Evolutionary conservation across 129 eudicot species (phyloP).

Genomic region (Pseudognaphalium luteoalbum): DNA sequence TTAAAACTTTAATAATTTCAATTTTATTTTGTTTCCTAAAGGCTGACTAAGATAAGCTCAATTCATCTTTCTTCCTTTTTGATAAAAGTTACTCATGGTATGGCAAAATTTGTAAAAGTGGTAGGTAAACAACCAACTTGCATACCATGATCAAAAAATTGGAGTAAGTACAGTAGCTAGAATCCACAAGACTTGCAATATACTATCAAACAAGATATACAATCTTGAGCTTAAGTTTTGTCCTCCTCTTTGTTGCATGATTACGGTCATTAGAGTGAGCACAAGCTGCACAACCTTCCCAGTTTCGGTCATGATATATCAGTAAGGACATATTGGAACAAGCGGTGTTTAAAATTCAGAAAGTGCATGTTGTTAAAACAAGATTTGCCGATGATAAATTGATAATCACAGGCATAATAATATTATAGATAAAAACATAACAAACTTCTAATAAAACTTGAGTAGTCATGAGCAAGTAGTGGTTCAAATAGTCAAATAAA

Average conservation of each 20-base stretch:
- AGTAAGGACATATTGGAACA: constrained; percentile 8
- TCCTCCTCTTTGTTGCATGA: constrained; percentile 27
- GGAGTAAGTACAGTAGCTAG: background rate
- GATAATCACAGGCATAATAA: background rate
- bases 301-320: constrained; percentile 29
- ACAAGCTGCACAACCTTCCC: constrained; percentile 35
- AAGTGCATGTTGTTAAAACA: background rate
- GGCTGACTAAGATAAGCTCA: no score
- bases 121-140: background rate
- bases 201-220: constrained; percentile 5
- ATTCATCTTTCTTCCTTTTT: no score
- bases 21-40: no score
- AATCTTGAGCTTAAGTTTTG: constrained; percentile 6
- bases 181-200: constrained; percentile 17
- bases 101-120: background rate
- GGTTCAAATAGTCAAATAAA: no score
- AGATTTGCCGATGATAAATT: background rate
- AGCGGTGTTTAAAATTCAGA: no score
- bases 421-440: no score
- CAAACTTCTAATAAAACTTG: background rate
- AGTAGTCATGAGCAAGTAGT: background rate
- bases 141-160: constrained; percentile 4
- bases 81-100: background rate
- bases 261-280: constrained; percentile 23
- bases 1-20: no score